Conservation (phyloP, 1,139 yeast species). For the Nadsonia starkeyi-henricii region DNA sequence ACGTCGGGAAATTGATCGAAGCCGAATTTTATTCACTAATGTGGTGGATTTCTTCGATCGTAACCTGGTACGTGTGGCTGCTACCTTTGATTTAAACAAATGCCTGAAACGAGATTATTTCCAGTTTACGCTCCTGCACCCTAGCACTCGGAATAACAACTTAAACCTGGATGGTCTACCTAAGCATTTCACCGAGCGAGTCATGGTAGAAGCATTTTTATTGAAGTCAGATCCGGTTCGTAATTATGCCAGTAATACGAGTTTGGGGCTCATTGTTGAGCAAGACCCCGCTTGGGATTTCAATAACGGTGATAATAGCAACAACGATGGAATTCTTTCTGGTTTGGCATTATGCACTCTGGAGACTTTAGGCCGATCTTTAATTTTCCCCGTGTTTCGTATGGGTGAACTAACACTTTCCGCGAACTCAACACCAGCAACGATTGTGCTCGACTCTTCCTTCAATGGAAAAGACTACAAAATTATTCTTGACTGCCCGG, state of each 20-base stretch:
- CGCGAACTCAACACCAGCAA: not conserved
- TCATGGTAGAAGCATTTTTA: not conserved
- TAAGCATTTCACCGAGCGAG: not conserved
- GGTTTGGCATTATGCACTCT: conserved; percentile 25
- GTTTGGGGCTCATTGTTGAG: not conserved
- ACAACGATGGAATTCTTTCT: conserved; percentile 10
- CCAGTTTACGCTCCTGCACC: not conserved
- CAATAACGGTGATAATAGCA: conserved; percentile 5
- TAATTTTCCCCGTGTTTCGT: conserved; percentile 25
- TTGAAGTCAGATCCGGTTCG: not conserved
- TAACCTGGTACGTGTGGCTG: not conserved
- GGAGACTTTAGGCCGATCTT: conserved; percentile 22
- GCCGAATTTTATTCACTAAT: not conserved
- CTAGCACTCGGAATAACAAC: not conserved
- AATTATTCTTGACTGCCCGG: not conserved
- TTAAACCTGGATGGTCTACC: not conserved
- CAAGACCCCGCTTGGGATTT: not conserved
- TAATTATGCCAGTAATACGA: not conserved
- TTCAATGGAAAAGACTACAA: not conserved
- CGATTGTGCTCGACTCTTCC: not conserved
- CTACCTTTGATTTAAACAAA: not conserved
- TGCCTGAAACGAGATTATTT: not conserved
- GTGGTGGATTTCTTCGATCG: not conserved
- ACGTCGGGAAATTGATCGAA: not conserved
- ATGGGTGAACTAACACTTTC: conserved; percentile 17